Evolutionary conservation across 1,139 yeast genomes (phyloP).

Genomic region (Spencermartinsiella ligniputridi): DNA sequence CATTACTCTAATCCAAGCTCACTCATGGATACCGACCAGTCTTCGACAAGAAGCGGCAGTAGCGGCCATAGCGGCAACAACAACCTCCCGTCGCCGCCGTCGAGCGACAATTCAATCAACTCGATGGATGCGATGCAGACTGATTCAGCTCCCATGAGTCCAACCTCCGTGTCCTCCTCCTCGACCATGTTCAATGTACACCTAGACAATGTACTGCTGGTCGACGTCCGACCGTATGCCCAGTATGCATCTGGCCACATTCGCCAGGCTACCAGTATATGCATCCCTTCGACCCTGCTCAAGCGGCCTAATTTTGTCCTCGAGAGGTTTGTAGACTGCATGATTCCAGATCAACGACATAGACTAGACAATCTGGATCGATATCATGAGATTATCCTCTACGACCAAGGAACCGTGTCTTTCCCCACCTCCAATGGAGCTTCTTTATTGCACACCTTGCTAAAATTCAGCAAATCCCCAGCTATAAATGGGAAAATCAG

Average conservation of each 20-base stretch:
- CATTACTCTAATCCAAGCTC: no score
- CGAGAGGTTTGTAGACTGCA: slow-evolving; percentile 51
- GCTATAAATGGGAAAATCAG: slow-evolving; percentile 23
- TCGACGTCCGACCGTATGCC: slow-evolving; percentile 71
- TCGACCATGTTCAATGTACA: slow-evolving; percentile 1
- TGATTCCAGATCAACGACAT: slow-evolving; percentile 38
- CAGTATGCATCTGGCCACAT: slow-evolving; percentile 54
- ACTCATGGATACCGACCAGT: no score
- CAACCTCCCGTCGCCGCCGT: neutral
- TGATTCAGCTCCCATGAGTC: slow-evolving; percentile 1
- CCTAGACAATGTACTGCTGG: slow-evolving; percentile 33
- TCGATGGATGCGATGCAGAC: neutral
- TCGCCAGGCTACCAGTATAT: slow-evolving; percentile 57
- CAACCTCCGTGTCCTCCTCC: slow-evolving; percentile 6
- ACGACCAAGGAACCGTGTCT: slow-evolving; percentile 42
- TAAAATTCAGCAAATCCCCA: slow-evolving; percentile 43
- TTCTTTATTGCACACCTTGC: slow-evolving; percentile 36
- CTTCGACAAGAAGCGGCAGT: neutral
- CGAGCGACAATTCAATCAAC: neutral
- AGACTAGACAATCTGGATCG: slow-evolving; percentile 25
- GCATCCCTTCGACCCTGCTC: slow-evolving; percentile 73
- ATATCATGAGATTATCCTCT: slow-evolving; percentile 42
- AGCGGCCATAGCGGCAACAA: neutral
- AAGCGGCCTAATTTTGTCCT: slow-evolving; percentile 63
- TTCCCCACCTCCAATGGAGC: slow-evolving; percentile 37